Conservation (phyloP, 148 eudicot species). For the Drosera capensis region DNA sequence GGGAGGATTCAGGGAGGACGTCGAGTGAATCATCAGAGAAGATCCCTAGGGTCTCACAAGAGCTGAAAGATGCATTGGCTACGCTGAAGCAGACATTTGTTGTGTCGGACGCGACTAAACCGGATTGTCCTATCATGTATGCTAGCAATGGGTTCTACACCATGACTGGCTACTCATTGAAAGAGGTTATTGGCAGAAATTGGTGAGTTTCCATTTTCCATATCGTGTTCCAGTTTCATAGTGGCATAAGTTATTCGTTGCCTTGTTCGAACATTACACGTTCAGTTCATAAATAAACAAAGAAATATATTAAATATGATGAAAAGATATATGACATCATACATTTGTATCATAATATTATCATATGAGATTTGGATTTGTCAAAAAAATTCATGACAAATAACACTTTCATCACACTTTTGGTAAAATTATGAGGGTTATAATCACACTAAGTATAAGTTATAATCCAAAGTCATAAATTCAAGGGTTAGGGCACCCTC, state of each 20-base stretch:
- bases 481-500: too few species aligned
- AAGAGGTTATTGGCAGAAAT: conserved; percentile 74
- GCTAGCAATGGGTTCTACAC: conserved; percentile 90
- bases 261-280: too few species aligned
- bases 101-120: conserved; percentile 89
- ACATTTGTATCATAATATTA: too few species aligned
- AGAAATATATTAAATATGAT: too few species aligned
- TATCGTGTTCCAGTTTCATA: neutral
- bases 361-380: too few species aligned
- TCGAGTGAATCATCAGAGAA: conserved; percentile 35
- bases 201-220: conserved; percentile 48
- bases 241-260: neutral
- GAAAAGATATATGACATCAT: too few species aligned
- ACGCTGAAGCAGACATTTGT: conserved; percentile 90
- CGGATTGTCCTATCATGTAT: conserved; percentile 78
- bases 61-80: conserved; percentile 71
- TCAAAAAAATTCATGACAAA: too few species aligned
- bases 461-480: too few species aligned
- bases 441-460: too few species aligned
- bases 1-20: conserved; percentile 14
- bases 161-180: conserved; percentile 86
- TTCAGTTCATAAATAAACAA: too few species aligned
- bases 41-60: conserved; percentile 67
- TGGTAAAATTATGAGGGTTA: too few species aligned
- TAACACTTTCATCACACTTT: too few species aligned